These are phyloP conservation scores for Asterochloris sp. DNA, from an alignment of 139 green algal genomes.

Conservation along the genomic window DNA sequence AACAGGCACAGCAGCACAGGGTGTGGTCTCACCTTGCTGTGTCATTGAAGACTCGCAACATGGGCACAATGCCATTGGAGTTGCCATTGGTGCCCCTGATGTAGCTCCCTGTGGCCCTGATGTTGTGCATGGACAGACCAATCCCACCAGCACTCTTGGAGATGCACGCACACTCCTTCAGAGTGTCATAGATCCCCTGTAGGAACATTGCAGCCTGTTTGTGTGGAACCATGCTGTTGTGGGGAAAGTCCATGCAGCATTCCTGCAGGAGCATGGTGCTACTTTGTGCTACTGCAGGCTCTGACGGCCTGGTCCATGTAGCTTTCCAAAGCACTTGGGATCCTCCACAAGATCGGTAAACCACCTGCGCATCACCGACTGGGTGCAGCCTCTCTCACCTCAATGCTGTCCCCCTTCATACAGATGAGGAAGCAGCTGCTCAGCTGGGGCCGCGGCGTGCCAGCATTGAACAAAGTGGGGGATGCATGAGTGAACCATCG, in stretches of 20 bases:
- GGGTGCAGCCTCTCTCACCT: slow-evolving; percentile 39
- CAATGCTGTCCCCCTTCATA: slow-evolving; percentile 94
- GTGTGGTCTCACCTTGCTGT: slow-evolving; percentile 70
- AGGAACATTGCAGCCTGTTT: background rate
- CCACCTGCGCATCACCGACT: too few species aligned
- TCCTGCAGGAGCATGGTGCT: too few species aligned
- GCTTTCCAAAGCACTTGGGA: too few species aligned
- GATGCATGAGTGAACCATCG: slow-evolving; percentile 97
- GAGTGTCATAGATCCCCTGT: slow-evolving; percentile 97
- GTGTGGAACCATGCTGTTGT: background rate
- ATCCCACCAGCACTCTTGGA: slow-evolving; percentile 96
- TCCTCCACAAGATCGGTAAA: too few species aligned
- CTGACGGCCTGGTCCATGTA: too few species aligned
- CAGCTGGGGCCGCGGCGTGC: slow-evolving; percentile 92
- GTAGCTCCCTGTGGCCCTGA: slow-evolving; percentile 90
- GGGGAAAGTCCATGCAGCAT: too few species aligned
- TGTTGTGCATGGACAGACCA: slow-evolving; percentile 95
- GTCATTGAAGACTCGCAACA: slow-evolving; percentile 99
- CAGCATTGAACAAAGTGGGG: slow-evolving; percentile 98
- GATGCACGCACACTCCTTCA: slow-evolving; percentile 99
- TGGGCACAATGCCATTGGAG: slow-evolving; percentile 97
- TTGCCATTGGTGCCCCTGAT: slow-evolving; percentile 98
- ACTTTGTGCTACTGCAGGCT: too few species aligned
- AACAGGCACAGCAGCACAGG: background rate
- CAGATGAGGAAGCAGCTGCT: slow-evolving; percentile 93